These are phyloP conservation scores for Simplicillium aogashimaense DNA, from an alignment of 2,329 filamentous ascomycete species.

Conservation along the genomic window DNA sequence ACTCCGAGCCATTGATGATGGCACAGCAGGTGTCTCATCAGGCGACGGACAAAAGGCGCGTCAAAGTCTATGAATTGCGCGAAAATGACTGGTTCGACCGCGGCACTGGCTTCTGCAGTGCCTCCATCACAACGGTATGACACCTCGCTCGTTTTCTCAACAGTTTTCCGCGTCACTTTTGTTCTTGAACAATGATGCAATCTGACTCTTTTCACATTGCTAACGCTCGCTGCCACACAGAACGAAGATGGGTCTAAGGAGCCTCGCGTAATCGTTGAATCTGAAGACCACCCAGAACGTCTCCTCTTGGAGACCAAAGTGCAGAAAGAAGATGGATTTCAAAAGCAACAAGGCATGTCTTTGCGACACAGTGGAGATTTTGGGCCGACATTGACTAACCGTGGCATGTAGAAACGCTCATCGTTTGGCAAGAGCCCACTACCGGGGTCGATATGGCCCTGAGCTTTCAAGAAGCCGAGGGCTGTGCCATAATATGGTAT, in stretches of 20 bases:
- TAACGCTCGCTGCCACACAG: constrained; percentile 21
- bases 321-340: constrained; percentile 88
- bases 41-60: constrained; percentile 61
- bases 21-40: constrained; percentile 62
- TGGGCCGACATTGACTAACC: constrained; percentile 13
- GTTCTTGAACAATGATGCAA: too few species aligned
- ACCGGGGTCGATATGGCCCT: constrained; percentile 93
- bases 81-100: constrained; percentile 99
- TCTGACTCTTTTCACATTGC: too few species aligned
- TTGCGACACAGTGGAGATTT: constrained; percentile 1
- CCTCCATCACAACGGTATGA: constrained; percentile 63
- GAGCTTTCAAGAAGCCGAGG: constrained; percentile 95
- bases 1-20: constrained; percentile 57
- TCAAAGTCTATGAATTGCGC: constrained; percentile 97
- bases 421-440: constrained; percentile 86
- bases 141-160: constrained; percentile 3
- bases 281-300: constrained; percentile 80
- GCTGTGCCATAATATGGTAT: constrained; percentile 86
- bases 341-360: constrained; percentile 87
- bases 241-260: constrained; percentile 60
- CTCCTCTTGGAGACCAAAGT: constrained; percentile 84
- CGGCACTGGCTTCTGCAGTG: constrained; percentile 90
- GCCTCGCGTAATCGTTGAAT: constrained; percentile 80
- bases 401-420: constrained; percentile 68
- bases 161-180: neutral